phyloP scores from a whole-genome alignment of 2,329 filamentous ascomycete genomes.

The Botryotinia convoluta region DNA sequence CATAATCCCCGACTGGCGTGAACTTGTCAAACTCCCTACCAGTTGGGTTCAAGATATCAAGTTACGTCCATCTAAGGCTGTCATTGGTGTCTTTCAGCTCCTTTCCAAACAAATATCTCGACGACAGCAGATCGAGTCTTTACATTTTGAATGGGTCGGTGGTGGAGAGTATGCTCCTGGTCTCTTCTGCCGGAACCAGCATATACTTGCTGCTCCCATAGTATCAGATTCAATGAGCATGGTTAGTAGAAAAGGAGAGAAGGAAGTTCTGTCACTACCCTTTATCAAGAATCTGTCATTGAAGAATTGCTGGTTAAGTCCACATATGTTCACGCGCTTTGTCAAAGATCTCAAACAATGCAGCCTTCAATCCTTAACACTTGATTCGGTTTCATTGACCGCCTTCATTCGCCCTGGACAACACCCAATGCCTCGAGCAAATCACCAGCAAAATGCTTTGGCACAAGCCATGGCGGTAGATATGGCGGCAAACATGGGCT shows the following conservation, averaged over 20 bases:
- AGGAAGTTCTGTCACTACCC: conserved; percentile 50
- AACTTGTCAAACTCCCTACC: conserved; percentile 51
- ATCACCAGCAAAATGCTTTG: conserved; percentile 11
- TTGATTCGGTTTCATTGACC: conserved; percentile 65
- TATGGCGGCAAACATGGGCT: neutral
- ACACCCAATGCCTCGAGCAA: conserved; percentile 25
- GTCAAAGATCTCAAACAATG: conserved; percentile 48
- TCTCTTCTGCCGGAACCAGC: conserved; percentile 57
- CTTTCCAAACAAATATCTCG: conserved; percentile 50
- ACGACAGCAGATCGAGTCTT: conserved; percentile 50
- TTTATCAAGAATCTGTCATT: conserved; percentile 58
- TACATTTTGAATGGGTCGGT: conserved; percentile 65
- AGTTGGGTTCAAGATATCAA: conserved; percentile 49
- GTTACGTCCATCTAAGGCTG: conserved; percentile 51
- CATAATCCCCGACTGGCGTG: conserved; percentile 65
- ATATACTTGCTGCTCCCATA: conserved; percentile 60
- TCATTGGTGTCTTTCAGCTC: conserved; percentile 51
- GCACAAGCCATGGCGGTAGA: conserved; percentile 14
- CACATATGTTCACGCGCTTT: conserved; percentile 53
- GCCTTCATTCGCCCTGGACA: conserved; percentile 41
- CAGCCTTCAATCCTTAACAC: conserved; percentile 51
- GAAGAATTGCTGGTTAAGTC: conserved; percentile 67
- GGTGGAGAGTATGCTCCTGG: conserved; percentile 67
- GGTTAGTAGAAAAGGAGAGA: conserved; percentile 31
- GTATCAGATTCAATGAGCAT: conserved; percentile 39